phyloP scores from a whole-genome alignment of 306 rosid genomes.

The Gastrolobium villosum region DNA sequence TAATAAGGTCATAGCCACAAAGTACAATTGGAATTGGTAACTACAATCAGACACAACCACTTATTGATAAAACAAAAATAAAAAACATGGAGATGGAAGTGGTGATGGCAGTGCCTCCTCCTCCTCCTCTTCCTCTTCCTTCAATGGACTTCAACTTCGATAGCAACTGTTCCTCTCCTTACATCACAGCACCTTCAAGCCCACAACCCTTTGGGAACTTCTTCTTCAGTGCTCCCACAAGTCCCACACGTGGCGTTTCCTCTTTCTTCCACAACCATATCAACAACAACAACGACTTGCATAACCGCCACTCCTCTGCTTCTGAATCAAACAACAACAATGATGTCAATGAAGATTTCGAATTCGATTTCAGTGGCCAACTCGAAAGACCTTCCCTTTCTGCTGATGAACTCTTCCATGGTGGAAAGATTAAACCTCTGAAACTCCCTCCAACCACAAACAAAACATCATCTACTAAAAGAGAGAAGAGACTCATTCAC shows the following conservation, averaged over 20 bases:
- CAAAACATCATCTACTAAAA: constrained; percentile 25
- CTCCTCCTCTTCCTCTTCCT: constrained; percentile 57
- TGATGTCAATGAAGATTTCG: constrained; percentile 54
- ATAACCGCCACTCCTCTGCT: constrained; percentile 19
- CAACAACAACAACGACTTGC: not conserved
- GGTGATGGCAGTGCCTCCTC: constrained; percentile 42
- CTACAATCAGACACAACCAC: not conserved
- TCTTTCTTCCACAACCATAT: constrained; percentile 38
- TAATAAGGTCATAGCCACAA: not conserved
- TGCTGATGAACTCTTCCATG: constrained; percentile 81
- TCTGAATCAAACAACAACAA: constrained; percentile 16
- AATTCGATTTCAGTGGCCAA: constrained; percentile 69
- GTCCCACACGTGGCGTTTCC: constrained; percentile 57
- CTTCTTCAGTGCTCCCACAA: constrained; percentile 75
- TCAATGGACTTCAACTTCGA: constrained; percentile 70
- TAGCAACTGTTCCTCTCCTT: constrained; percentile 78
- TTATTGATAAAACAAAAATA: not conserved
- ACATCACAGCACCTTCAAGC: constrained; percentile 78
- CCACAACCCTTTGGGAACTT: constrained; percentile 71
- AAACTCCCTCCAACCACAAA: constrained; percentile 44
- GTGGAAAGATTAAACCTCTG: constrained; percentile 75
- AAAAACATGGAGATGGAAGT: constrained; percentile 51
- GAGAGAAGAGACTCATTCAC: too few species aligned
- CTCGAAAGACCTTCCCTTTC: constrained; percentile 62
- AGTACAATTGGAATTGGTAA: constrained; percentile 16